Conservation (phyloP, 371 early-diverging fungal genomes). For the Mortierella sp. region DNA sequence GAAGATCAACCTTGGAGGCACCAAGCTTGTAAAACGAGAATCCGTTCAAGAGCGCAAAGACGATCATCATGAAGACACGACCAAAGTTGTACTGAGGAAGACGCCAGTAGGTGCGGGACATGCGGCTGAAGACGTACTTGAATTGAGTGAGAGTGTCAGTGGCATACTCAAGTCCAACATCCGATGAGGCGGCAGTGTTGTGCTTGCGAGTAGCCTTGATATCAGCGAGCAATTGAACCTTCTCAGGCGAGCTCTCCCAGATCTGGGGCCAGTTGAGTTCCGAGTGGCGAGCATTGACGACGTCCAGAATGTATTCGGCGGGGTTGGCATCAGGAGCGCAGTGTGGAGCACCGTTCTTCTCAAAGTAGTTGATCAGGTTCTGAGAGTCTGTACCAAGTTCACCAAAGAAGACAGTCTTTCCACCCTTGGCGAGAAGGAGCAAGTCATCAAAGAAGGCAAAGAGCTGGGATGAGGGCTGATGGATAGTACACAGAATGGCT, state of each 20-base stretch:
- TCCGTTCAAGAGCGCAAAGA: slow-evolving; percentile 75
- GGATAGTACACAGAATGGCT: slow-evolving; percentile 84
- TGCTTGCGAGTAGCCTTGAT: slow-evolving; percentile 44
- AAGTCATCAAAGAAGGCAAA: slow-evolving; percentile 87
- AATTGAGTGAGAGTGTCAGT: slow-evolving; percentile 49
- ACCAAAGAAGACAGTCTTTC: slow-evolving; percentile 84
- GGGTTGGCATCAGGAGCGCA: slow-evolving; percentile 73
- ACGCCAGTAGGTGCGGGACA: slow-evolving; percentile 75
- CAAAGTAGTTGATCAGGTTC: slow-evolving; percentile 71
- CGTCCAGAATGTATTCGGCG: slow-evolving; percentile 79
- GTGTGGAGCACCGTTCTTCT: slow-evolving; percentile 68
- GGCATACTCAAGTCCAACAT: slow-evolving; percentile 29
- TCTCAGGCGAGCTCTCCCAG: slow-evolving; percentile 66
- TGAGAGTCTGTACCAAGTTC: slow-evolving; percentile 68
- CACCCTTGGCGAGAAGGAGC: slow-evolving; percentile 82
- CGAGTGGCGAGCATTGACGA: slow-evolving; percentile 77
- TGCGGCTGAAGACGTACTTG: slow-evolving; percentile 70
- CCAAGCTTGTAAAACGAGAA: slow-evolving; percentile 79
- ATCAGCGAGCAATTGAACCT: slow-evolving; percentile 6
- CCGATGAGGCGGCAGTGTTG: slow-evolving; percentile 9
- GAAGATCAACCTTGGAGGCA: slow-evolving; percentile 68
- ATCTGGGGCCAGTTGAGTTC: slow-evolving; percentile 72
- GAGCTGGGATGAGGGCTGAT: slow-evolving; percentile 85
- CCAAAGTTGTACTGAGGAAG: slow-evolving; percentile 76
- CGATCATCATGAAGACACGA: slow-evolving; percentile 62